Conservation (phyloP, 352 stramenopile species). For the Phytophthora fragariae region DNA sequence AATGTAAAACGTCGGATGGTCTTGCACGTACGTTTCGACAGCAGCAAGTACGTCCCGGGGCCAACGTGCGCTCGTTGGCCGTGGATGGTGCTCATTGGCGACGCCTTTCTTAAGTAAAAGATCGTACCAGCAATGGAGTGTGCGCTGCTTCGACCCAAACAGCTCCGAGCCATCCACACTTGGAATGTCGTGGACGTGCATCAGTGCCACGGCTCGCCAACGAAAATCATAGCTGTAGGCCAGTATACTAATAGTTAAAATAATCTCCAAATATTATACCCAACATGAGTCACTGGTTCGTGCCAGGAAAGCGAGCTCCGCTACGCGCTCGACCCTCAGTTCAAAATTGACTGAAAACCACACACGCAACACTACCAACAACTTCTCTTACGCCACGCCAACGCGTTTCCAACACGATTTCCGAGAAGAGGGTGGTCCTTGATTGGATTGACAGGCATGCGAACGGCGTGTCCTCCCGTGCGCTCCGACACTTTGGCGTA, state of each 20-base stretch:
- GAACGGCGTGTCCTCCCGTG: neutral
- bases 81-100: neutral
- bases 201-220: too few species aligned
- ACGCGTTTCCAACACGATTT: neutral
- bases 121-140: conserved; percentile 7
- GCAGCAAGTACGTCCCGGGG: neutral
- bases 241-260: neutral
- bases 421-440: neutral
- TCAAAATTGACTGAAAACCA: neutral
- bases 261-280: neutral
- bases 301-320: neutral
- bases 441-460: neutral
- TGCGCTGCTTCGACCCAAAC: neutral
- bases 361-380: neutral
- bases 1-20: conserved; percentile 14
- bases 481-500: neutral
- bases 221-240: too few species aligned
- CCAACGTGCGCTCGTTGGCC: neutral
- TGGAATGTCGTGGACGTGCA: too few species aligned
- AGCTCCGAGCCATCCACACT: conserved; percentile 3
- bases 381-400: neutral
- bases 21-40: conserved; percentile 3
- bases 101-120: conserved; percentile 2
- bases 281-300: neutral
- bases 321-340: neutral